These are phyloP conservation scores for Cryphonectria naterciae DNA, from an alignment of 2,329 filamentous ascomycete genomes.

Conservation along the genomic window DNA sequence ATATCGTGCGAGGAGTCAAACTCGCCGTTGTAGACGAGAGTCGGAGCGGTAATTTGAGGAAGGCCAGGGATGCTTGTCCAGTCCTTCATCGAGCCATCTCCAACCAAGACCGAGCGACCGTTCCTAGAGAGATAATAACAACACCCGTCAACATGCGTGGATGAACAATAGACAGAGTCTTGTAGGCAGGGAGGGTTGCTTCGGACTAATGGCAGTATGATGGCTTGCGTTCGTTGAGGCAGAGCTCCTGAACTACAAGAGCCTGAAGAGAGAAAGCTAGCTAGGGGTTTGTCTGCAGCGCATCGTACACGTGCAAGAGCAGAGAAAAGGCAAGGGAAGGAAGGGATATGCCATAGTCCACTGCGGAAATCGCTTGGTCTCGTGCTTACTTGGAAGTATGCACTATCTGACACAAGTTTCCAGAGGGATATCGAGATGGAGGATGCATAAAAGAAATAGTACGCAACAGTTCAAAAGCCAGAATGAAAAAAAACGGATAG, in stretches of 20 bases:
- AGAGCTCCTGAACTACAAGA: background rate
- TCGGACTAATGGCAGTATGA: background rate
- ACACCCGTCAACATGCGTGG: background rate
- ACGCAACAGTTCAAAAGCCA: background rate
- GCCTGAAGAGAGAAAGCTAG: background rate
- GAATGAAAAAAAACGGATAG: background rate
- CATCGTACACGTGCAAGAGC: background rate
- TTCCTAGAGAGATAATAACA: background rate
- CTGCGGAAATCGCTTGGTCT: background rate
- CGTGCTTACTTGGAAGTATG: background rate
- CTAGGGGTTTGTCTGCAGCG: background rate
- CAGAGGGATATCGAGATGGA: background rate
- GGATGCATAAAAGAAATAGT: background rate
- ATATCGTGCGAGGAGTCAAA: conserved; percentile 36
- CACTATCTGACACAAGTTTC: background rate
- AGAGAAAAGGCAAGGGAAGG: background rate
- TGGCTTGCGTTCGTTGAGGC: background rate
- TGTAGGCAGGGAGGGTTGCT: background rate
- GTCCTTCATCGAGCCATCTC: background rate
- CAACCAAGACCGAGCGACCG: background rate
- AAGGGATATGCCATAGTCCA: background rate
- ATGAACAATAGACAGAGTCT: background rate
- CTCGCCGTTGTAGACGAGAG: conserved; percentile 35
- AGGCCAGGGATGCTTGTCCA: conserved; percentile 33
- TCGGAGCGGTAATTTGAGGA: conserved; percentile 31